Conservation (phyloP, 352 stramenopile species). For the Globisporangium carolinianum region DNA sequence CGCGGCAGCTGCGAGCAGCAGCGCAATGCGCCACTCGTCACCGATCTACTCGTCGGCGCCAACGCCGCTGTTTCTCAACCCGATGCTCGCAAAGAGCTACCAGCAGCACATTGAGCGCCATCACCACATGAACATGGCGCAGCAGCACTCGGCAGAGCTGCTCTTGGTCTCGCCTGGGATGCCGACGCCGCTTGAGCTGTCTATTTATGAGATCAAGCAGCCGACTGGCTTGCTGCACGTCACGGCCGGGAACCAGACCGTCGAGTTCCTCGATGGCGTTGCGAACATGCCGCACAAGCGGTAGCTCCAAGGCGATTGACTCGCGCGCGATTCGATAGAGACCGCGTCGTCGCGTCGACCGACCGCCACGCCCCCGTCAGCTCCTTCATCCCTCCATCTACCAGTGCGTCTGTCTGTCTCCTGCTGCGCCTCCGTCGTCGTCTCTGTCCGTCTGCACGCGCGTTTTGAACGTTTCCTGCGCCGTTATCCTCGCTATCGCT, state of each 20-base stretch:
- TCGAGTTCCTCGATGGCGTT: conserved; percentile 76
- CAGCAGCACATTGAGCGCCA: conserved; percentile 18
- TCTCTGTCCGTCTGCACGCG: background rate
- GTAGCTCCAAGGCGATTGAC: conserved; percentile 19
- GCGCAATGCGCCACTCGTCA: conserved; percentile 8
- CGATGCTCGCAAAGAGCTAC: conserved; percentile 61
- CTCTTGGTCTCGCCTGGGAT: conserved; percentile 61
- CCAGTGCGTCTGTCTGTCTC: background rate
- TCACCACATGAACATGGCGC: conserved; percentile 27
- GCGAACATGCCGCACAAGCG: conserved; percentile 80
- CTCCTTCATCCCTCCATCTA: background rate
- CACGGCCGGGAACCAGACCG: conserved; percentile 74
- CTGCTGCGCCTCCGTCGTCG: background rate
- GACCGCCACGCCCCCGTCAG: background rate
- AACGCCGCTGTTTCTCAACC: conserved; percentile 50
- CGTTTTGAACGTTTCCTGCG: no score
- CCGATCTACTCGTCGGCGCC: conserved; percentile 10
- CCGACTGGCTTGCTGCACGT: conserved; percentile 76
- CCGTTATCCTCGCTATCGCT: background rate
- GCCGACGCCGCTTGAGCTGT: conserved; percentile 68
- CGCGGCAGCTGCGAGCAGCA: conserved; percentile 11
- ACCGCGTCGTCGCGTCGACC: background rate
- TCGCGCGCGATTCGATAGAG: background rate
- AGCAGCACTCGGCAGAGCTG: conserved; percentile 30
- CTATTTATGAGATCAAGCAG: conserved; percentile 84